These are phyloP conservation scores for Stephania yunnanensis DNA, from an alignment of 164 flowering plant species.

Conservation along the genomic window DNA sequence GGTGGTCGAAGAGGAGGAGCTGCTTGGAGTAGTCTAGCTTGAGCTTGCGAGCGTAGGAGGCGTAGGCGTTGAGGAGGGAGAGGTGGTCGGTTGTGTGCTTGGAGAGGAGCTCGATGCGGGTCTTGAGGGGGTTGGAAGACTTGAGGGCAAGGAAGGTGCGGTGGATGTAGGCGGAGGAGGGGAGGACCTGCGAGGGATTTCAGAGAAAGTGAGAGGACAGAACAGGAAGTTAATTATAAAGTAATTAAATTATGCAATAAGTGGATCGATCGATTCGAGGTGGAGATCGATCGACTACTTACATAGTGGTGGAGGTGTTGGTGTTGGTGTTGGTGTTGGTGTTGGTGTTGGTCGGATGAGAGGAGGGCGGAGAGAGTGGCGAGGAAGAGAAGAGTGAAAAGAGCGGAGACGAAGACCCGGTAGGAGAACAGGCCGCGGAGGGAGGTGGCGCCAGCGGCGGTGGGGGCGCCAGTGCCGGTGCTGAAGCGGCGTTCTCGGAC, in stretches of 20 bases:
- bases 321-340: neutral
- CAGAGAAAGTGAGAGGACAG: neutral
- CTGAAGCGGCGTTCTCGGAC: slow-evolving; percentile 19
- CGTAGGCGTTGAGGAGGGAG: slow-evolving; percentile 71
- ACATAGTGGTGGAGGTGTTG: slow-evolving; percentile 32
- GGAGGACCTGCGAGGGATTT: neutral
- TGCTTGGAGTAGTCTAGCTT: slow-evolving; percentile 81
- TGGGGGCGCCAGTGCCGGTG: slow-evolving; percentile 24
- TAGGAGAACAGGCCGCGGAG: slow-evolving; percentile 60
- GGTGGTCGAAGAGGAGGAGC: slow-evolving; percentile 64
- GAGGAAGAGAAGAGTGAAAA: slow-evolving; percentile 79
- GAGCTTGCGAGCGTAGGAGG: slow-evolving; percentile 80
- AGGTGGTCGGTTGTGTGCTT: slow-evolving; percentile 83
- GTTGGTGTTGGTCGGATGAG: slow-evolving; percentile 25
- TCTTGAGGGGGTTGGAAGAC: slow-evolving; percentile 65
- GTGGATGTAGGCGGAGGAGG: slow-evolving; percentile 41
- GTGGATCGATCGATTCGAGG: neutral
- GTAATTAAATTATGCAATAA: neutral
- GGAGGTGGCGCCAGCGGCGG: slow-evolving; percentile 23
- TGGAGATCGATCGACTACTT: slow-evolving; percentile 9
- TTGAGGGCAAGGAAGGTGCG: slow-evolving; percentile 66
- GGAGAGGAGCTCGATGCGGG: slow-evolving; percentile 65
- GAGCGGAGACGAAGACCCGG: slow-evolving; percentile 75
- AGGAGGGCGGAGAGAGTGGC: slow-evolving; percentile 70
- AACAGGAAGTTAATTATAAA: neutral